Base-by-base conservation (phyloP, 257 asterid species). In the Penstemon davidsonii region DNA sequence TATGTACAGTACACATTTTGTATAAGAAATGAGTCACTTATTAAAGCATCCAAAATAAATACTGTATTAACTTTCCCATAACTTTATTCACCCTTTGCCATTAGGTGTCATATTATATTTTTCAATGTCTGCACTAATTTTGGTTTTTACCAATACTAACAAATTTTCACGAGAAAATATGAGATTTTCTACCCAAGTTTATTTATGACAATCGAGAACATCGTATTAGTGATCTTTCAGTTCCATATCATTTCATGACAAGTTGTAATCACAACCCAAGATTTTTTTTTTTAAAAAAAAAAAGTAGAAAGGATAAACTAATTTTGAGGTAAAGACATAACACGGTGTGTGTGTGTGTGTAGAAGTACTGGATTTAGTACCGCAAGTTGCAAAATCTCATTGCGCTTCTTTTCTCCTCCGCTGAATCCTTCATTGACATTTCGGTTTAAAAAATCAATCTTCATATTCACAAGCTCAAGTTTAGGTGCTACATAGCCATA, bases 341-440 rank as follows among this genome's bases (percentile, higher is more conserved):
- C 67, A 43, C 33, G 33, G 33, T 4, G 4, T 1, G 6, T 49
- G 54, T 49, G 68, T 62, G 41, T 40, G 33, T 13, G 10, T 43
- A 54, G 7, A 71, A 51, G 49, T 38, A 67, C 38, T 25, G 39
- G 45, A 60, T 60, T 12, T 49, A 10, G 68, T 87, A 95, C 99
- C 87, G 94, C 97, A 63, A 95, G 96, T 75, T 95, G 99, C 69
- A 95, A 76, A 72, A 95, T 91, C 85, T 95, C 98, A 71, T 95
- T 95, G 65, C 99, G 96, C 83, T 95, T 95, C 85, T 76, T 91
- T 85, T 95, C 99, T 75, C 99, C 99, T 47, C 99, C 99, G 53
- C 98, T 95, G 72, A 95, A 95, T 73, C 98, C 98, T 87, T 89
- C 97, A 77, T 95, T 95, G 68, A 95, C 99, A 71, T 95, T 91